Evolutionary conservation across 306 rosid genomes (phyloP), one percentile per base, ranked within the genome.

Genomic region (Trichosanthes cucumerina): DNA sequence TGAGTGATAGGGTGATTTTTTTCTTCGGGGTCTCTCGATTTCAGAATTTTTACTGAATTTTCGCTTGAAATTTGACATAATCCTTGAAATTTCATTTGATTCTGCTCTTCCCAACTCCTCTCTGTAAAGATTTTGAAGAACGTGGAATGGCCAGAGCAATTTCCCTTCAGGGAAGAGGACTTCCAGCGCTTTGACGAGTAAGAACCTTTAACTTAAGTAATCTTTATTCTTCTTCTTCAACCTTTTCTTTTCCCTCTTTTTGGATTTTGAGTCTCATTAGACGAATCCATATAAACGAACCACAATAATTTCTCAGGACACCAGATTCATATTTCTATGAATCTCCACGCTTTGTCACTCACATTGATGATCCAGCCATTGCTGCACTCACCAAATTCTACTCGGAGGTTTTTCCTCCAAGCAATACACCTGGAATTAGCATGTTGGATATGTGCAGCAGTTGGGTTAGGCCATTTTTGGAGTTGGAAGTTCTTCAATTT

Each of bases 381-480:
- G 86, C 86, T 71, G 88, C 93, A 56, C 90, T 92, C 44, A 92
- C 91, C 11, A 89, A 88, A 78, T 90, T 88, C 81, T 92, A 92
- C 84, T 85, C 93, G 4, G 81, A 82, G 74, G 86, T 90, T 79
- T 90, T 89, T 82, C 93, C 91, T 39, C 90, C 92, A 58, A 90
- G 89, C 83, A 89, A 90, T 83, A 82, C 89, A 83, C 89, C 91
- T 38, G 97, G 93, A 71, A 83, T 89, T 5, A 83, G 83, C 91
- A 85, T 90, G 82, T 70, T 92, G 90, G 97, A 92, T 76, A 84
- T 90, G 91, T 90, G 97, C 80, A 87, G 96, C 87, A 92, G 97
- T 84, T 92, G 97, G 96, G 97, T 92, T 83, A 82, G 90, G 34
- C 19, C 58, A 74, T 80, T 79, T 76, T 58, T 23, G 18, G 57